Base-by-base conservation (phyloP, 345 rosid species). In the Brassica rapa region DNA sequence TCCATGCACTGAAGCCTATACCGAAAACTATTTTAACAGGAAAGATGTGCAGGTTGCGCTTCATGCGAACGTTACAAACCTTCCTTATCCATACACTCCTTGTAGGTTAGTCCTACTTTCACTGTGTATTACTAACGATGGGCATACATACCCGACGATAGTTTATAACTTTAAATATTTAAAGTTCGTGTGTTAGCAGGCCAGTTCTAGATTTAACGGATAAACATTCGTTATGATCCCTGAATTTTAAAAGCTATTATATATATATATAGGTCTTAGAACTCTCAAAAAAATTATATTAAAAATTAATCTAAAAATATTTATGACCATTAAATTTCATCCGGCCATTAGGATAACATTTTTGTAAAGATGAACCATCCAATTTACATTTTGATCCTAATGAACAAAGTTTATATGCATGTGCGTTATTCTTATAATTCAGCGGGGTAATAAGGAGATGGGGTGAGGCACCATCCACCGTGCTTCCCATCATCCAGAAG, bases 41-140 rank as follows among this genome's bases (percentile, higher is more conserved):
- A 71, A 83, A 74, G 96, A 92, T 76, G 97, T 92, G 67, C 97
- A 92, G 65, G 62, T 5, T 23, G 93, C 92, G 4, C 84, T 92
- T 1, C 93, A 90, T 73, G 96, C 96, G 1, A 92, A 90, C 62
- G 74, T 86, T 51, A 89, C 97, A 8, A 85, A 83, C 53, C 67
- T 90, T 35, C 69, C 88, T 3, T 92, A 92, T 66, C 90, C 87
- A 6, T 92, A 87, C 61, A 67, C 84, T 12, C 63, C 83, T 49
- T 92, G 97, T 96, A 92, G 92, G 93, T 87, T 49, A 32, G 74
- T 66, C 59, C n/a, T 78, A 12, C 64, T n/a, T n/a, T n/a, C n/a
- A n/a, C n/a, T n/a, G n/a, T n/a, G n/a, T n/a, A n/a, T n/a, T n/a
- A n/a, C n/a, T n/a, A n/a, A n/a, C n/a, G n/a, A n/a, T n/a, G n/a